Evolutionary conservation across 371 early-diverging fungal genomes (phyloP).

Genomic region (Mortierella sp.): DNA sequence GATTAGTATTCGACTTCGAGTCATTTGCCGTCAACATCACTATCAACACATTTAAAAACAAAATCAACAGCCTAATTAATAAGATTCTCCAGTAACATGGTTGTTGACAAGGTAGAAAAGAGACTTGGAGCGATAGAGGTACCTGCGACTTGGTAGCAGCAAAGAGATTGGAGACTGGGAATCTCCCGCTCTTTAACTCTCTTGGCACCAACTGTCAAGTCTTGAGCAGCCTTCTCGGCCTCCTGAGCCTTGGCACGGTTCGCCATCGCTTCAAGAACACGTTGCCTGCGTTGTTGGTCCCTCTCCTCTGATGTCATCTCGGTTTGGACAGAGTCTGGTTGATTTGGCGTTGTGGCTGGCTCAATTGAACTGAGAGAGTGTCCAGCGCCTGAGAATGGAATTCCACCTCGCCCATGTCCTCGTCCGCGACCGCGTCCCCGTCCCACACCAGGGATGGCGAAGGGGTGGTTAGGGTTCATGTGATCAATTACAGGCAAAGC

Average conservation of each 20-base stretch:
- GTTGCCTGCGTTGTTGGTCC: conserved; percentile 31
- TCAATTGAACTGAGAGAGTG: conserved; percentile 37
- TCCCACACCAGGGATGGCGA: conserved; percentile 16
- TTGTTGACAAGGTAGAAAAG: neutral
- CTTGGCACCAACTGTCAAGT: neutral
- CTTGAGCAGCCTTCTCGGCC: neutral
- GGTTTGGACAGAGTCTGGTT: neutral
- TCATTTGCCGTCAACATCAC: conserved; percentile 42
- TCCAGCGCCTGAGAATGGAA: conserved; percentile 48
- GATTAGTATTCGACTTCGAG: conserved; percentile 23
- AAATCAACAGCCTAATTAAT: neutral
- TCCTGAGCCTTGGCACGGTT: conserved; percentile 17
- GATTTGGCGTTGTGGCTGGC: neutral
- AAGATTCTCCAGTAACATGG: neutral
- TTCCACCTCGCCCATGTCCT: conserved; percentile 30
- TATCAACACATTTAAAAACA: neutral
- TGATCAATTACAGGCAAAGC: conserved; percentile 34
- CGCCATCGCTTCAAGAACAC: conserved; percentile 44
- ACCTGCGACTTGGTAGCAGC: conserved; percentile 54
- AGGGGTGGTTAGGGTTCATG: conserved; percentile 22
- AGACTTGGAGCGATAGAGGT: neutral
- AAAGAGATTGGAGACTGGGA: conserved; percentile 36
- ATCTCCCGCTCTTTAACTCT: conserved; percentile 26
- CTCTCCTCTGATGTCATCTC: conserved; percentile 13
- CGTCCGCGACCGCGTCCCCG: conserved; percentile 30